Evolutionary conservation across 2,329 filamentous ascomycete genomes (phyloP).

Genomic region (Camillea tinctor): DNA sequence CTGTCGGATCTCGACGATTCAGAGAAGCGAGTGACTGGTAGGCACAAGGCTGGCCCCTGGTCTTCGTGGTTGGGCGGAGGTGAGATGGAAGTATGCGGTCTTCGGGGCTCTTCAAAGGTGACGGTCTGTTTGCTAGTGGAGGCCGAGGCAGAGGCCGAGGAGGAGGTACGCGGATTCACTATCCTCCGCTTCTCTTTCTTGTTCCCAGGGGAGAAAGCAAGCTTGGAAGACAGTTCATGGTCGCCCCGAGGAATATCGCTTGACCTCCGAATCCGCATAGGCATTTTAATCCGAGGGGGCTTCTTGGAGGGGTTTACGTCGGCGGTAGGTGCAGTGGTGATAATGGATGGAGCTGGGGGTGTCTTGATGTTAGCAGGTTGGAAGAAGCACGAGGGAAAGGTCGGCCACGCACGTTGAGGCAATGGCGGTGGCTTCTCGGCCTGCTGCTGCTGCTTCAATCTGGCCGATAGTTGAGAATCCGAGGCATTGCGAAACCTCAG

Average conservation of each 20-base stretch:
- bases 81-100: conserved; percentile 32
- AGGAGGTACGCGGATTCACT: conserved; percentile 35
- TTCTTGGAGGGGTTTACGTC: conserved; percentile 58
- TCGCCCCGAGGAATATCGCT: conserved; percentile 45
- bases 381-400: neutral
- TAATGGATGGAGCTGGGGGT: conserved; percentile 66
- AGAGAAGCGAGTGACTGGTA: conserved; percentile 66
- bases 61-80: conserved; percentile 64
- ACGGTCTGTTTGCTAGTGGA: conserved; percentile 42
- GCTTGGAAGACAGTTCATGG: conserved; percentile 21
- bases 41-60: conserved; percentile 58
- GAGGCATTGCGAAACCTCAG: conserved; percentile 89
- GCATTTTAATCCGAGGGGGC: conserved; percentile 51
- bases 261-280: conserved; percentile 52
- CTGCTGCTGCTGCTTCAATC: conserved; percentile 66
- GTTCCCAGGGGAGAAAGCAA: conserved; percentile 13
- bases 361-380: conserved; percentile 21
- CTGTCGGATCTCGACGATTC: conserved; percentile 90
- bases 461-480: conserved; percentile 80
- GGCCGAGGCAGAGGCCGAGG: conserved; percentile 35
- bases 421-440: conserved; percentile 55
- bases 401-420: conserved; percentile 51
- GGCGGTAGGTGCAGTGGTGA: conserved; percentile 85
- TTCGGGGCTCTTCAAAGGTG: conserved; percentile 59
- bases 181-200: conserved; percentile 44